Evolutionary conservation across 345 rosid genomes (phyloP).

Genomic region (Carallia pectinifolia): DNA sequence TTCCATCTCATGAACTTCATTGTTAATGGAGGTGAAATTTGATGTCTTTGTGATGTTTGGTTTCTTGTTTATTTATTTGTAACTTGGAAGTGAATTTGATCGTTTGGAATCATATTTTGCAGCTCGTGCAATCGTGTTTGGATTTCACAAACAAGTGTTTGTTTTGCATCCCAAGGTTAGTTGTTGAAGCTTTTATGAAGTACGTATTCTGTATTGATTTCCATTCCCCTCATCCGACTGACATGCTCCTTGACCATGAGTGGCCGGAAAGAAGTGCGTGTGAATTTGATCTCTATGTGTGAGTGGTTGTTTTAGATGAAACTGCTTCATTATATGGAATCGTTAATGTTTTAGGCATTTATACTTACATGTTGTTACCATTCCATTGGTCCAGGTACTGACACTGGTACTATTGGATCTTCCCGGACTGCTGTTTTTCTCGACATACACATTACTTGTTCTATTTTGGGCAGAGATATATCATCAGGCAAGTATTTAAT

Average conservation of each 20-base stretch:
- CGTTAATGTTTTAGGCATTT: neutral
- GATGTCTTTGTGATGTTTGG: neutral
- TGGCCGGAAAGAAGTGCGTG: neutral
- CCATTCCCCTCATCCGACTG: too few species aligned
- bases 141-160: conserved; percentile 84
- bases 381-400: conserved; percentile 54
- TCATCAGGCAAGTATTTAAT: conserved; percentile 69
- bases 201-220: too few species aligned
- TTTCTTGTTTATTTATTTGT: neutral
- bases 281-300: neutral
- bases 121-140: conserved; percentile 94
- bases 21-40: conserved; percentile 86
- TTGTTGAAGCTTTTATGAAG: conserved; percentile 5
- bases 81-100: too few species aligned
- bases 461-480: conserved; percentile 99
- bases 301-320: neutral
- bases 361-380: conserved; percentile 6
- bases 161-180: conserved; percentile 84
- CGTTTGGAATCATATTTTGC: conserved; percentile 17
- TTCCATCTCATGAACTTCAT: conserved; percentile 97
- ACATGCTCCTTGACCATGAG: too few species aligned
- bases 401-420: conserved; percentile 71
- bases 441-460: conserved; percentile 87
- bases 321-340: neutral
- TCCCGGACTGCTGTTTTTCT: conserved; percentile 91